A percentile compares a stretch with the other conserved stretches of the same genome.
These are phyloP conservation scores for Pythium brachiatum DNA, from an alignment of 352 stramenopile genomes.

Conservation along the genomic window DNA sequence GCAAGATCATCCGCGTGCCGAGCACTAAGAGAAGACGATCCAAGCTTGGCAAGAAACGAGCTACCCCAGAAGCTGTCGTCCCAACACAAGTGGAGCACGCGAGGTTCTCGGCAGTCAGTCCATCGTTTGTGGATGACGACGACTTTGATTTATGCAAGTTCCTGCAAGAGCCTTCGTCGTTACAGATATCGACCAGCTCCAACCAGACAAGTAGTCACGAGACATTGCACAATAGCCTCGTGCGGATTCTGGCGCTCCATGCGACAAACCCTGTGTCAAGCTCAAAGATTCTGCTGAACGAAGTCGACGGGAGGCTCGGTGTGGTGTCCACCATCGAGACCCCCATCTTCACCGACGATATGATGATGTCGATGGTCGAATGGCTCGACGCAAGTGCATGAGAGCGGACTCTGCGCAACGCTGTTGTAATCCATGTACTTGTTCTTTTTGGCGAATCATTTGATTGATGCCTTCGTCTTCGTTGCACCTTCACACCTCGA, in stretches of 20 bases:
- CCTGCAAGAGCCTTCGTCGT: conserved; percentile 3
- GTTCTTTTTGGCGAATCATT: too few relatives aligned
- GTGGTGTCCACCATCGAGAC: conserved; percentile 4
- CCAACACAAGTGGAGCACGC: neutral
- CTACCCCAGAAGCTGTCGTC: neutral
- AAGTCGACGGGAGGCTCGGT: neutral
- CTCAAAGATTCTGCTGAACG: conserved; percentile 10
- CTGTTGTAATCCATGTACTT: too few relatives aligned
- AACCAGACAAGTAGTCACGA: neutral
- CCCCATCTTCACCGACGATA: conserved; percentile 16
- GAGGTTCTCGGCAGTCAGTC: neutral
- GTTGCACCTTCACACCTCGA: too few relatives aligned
- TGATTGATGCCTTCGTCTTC: too few relatives aligned
- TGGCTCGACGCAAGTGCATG: conserved; percentile 24
- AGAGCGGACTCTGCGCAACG: too few relatives aligned
- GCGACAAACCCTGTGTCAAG: conserved; percentile 14
- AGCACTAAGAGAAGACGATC: conserved; percentile 28
- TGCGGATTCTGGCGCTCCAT: conserved; percentile 15
- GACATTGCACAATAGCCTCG: conserved; percentile 11
- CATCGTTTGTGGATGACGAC: conserved; percentile 6
- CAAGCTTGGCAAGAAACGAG: conserved; percentile 15
- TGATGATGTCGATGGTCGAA: conserved; percentile 26
- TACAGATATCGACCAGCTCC: neutral
- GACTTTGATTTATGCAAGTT: conserved; percentile 11
- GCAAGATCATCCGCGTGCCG: conserved; percentile 44